These are phyloP conservation scores for Dictyostelium brefeldianum DNA, from an alignment of 78 protist species.

Conservation along the genomic window DNA sequence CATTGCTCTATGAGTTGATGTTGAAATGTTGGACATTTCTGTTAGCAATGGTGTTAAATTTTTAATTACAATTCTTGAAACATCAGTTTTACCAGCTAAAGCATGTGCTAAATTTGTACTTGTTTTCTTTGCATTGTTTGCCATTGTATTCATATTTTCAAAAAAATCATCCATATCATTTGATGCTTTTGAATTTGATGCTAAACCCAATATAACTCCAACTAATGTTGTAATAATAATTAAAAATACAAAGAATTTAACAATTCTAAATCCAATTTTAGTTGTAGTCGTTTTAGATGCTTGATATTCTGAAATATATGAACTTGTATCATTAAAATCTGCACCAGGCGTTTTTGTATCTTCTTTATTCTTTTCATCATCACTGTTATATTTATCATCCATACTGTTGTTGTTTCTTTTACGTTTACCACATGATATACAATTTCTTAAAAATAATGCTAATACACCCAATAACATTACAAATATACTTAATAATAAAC, in stretches of 20 bases:
- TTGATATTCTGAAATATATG: slow-evolving; percentile 8
- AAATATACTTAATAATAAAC: slow-evolving; percentile 7
- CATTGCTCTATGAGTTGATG: background rate
- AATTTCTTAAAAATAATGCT: slow-evolving; percentile 32
- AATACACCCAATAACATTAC: slow-evolving; percentile 27
- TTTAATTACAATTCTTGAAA: background rate
- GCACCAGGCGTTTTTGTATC: background rate
- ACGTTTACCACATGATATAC: background rate
- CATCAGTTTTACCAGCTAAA: slow-evolving; percentile 20
- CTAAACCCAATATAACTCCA: slow-evolving; percentile 32
- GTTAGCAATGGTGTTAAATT: background rate
- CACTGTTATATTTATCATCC: no score
- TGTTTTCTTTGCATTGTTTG: slow-evolving; percentile 23
- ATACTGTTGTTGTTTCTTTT: no score
- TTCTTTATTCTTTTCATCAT: background rate
- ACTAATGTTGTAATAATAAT: slow-evolving; percentile 39
- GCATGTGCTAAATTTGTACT: background rate
- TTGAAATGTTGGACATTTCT: background rate
- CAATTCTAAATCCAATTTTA: background rate
- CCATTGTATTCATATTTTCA: background rate
- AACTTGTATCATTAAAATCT: slow-evolving; percentile 1
- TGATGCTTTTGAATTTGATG: slow-evolving; percentile 12
- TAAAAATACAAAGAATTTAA: slow-evolving; percentile 35
- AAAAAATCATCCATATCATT: slow-evolving; percentile 32
- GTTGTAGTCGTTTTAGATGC: background rate